Evolutionary conservation across 2,329 filamentous ascomycete genomes (phyloP), one percentile per base, ranked within the genome.

Genomic region (Xylaria sp.): DNA sequence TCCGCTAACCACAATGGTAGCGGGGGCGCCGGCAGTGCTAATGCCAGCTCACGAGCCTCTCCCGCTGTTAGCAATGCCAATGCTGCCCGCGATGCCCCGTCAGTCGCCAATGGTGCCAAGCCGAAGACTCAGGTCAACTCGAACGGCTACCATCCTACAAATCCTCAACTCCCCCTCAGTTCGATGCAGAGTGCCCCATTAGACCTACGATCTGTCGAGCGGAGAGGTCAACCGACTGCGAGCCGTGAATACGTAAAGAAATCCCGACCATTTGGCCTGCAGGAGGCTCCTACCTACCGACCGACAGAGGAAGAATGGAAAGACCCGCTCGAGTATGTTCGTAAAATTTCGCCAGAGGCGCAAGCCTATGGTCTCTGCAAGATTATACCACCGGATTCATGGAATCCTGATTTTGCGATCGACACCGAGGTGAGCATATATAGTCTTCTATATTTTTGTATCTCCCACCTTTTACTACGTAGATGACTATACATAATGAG

Each of bases 331-430:
- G 92, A 92, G 73, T 99, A 97, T 76, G 94, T 99, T 74, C 90
- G 90, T 77, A 97, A 95, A 80, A 97, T 99, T 72, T 85, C 90
- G 0, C 90, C 93, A 0, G 94, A 97, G 77, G 96, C 93, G 27
- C 88, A 86, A 71, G 89, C 94, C 74, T 98, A 92, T 80, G 96
- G 96, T 57, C 92, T 99, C 61, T 94, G 94, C 86, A 97, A 97
- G 80, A 93, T 99, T 69, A 92, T 99, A 63, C 96, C 96, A 5
- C 96, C 96, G 0, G 93, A 96, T 69, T 89, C 86, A 38, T 99
- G 96, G 96, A 95, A 96, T 75, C 96, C 96, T 7, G 86, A 93
- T 17, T 98, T 99, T 79, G 94, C 94, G 49, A 96, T 99, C 76
- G 94, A 99, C 77, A 98, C 95, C 25, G 94, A 97, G 89, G 95